Conservation (phyloP, 2,329 filamentous ascomycete genomes). For the Talaromyces sp. region DNA sequence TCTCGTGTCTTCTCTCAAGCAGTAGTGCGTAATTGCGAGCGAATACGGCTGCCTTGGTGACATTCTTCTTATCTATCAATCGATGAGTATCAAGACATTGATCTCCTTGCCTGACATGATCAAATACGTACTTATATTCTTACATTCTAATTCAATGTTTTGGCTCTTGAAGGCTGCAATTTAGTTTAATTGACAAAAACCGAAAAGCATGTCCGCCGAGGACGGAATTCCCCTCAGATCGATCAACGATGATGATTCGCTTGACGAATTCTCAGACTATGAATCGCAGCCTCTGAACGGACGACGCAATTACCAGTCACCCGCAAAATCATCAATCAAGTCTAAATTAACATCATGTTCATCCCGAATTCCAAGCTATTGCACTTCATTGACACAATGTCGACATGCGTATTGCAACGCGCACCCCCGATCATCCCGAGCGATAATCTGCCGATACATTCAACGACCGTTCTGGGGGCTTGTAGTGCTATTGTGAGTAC, state of each 20-base stretch:
- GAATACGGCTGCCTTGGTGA: not conserved
- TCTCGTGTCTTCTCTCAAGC: not conserved
- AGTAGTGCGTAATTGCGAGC: not conserved
- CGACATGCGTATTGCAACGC: conserved; percentile 6
- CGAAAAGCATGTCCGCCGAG: not conserved
- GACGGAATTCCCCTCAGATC: not conserved
- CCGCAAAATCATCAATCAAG: not conserved
- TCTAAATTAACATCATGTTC: not conserved
- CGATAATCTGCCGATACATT: conserved; percentile 9
- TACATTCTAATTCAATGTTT: not conserved
- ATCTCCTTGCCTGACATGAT: not conserved
- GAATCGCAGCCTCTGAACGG: not conserved
- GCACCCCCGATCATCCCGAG: not conserved
- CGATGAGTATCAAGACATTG: not conserved
- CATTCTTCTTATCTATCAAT: not conserved
- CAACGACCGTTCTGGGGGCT: conserved; percentile 10
- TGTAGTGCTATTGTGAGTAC: conserved; percentile 4
- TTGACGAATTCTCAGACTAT: not conserved
- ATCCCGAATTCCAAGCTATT: not conserved
- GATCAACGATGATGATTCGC: not conserved
- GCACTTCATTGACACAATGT: not conserved
- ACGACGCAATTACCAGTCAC: not conserved
- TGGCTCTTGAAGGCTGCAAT: not conserved
- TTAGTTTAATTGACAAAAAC: not conserved
- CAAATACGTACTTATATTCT: not conserved